Evolutionary conservation across 257 asterid genomes (phyloP), one percentile per base, ranked within the genome.

Genomic region (Schizonepeta tenuifolia): DNA sequence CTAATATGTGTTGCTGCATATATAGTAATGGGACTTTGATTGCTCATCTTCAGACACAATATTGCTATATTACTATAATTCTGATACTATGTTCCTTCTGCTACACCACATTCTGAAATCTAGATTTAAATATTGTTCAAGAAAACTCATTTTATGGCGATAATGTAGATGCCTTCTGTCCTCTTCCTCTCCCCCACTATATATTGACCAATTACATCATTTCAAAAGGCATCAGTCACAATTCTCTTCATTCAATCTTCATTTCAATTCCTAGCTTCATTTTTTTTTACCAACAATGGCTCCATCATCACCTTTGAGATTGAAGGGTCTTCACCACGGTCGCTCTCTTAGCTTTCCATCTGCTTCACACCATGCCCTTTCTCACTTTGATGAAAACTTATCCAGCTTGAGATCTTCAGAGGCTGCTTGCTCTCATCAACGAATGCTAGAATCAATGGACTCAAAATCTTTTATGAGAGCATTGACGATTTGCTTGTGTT

Each of bases 261-360:
- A 31, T 9, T 64, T 8, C 43, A 3, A 22, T 31, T 9, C 36
- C 58, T 56, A 15, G n/a, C n/a, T n/a, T n/a, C n/a, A n/a, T n/a
- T n/a, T n/a, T 38, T 24, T 41, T 55, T 26, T 24, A 33, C 57
- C 31, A 18, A 15, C 33, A 55, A 80, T 80, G 88, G 78, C 83
- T 58, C 44, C 12, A 0, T 44, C 80, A 51, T 79, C 86, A 28
- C 28, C 58, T 53, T 20, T 53, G 58, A 80, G 77, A 69, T 70
- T 78, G 10, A 81, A 78, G 71, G 69, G 79, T 68, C 60, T 35
- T n/a, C 65, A 76, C 17, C 82, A 80, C 53, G 79, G 78, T 28
- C 85, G n/a, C n/a, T n/a, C n/a, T n/a, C n/a, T n/a, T n/a, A n/a
- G n/a, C n/a, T n/a, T n/a, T n/a, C n/a, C n/a, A 80, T 38, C 78